Percentiles rank a stretch among this genome's conserved stretches.
phyloP scores from a whole-genome alignment of 208 protist species.

The Leishmania mexicana region DNA sequence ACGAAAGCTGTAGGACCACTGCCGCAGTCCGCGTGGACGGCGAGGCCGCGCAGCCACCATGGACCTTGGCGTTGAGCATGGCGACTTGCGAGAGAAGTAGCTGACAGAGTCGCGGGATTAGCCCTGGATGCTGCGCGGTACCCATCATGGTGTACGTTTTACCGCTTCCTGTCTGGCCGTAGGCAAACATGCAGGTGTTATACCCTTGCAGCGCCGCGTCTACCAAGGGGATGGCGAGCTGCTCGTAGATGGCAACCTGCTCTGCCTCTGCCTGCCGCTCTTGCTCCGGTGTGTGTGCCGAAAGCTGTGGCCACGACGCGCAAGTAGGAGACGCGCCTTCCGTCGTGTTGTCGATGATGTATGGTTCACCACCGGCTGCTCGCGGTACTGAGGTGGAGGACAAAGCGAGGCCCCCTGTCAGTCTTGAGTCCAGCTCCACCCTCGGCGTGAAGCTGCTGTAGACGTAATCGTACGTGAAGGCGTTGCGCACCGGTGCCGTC shows the following conservation, averaged over 20 bases:
- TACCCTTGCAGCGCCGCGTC: conserved; percentile 57
- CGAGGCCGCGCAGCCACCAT: not conserved
- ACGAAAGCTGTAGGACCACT: conserved; percentile 54
- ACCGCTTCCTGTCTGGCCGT: conserved; percentile 90
- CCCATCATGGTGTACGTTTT: conserved; percentile 96
- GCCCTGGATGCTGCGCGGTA: conserved; percentile 57
- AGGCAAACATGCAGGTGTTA: conserved; percentile 91
- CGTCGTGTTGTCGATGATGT: conserved; percentile 9
- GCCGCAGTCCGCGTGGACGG: not conserved
- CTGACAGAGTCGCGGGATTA: conserved; percentile 73
- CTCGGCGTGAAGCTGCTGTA: conserved; percentile 62
- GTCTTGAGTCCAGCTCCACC: conserved; percentile 33
- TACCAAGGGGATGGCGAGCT: conserved; percentile 50
- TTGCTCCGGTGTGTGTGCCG: conserved; percentile 12
- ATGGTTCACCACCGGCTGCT: not conserved
- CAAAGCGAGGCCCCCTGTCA: not conserved
- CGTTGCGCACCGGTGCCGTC: conserved; percentile 16
- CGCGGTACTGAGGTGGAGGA: not conserved
- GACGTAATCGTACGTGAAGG: conserved; percentile 69
- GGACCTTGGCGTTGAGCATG: conserved; percentile 8
- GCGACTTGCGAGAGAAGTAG: conserved; percentile 53
- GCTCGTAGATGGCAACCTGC: conserved; percentile 54
- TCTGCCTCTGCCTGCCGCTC: conserved; percentile 51
- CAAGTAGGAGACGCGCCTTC: not conserved
- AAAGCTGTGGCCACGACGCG: not conserved